Conservation (phyloP, 2,329 filamentous ascomycete species). For the Colletotrichum plurivorum region DNA sequence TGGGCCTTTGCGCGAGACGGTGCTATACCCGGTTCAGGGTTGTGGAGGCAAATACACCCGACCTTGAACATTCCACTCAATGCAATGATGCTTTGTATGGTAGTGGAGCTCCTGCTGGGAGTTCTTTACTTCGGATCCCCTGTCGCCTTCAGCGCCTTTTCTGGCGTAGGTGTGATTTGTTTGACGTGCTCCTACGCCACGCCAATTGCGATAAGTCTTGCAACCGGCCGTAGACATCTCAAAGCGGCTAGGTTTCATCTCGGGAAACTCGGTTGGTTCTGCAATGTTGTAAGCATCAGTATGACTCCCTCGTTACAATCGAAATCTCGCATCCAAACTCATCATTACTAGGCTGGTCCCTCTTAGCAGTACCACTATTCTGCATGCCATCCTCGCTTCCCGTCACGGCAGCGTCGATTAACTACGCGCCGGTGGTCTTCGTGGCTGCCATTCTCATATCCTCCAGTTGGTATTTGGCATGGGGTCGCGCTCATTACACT, state of each 20-base stretch:
- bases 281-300: constrained; percentile 77
- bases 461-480: too few relatives aligned
- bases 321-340: too few relatives aligned
- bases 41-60: constrained; percentile 73
- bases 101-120: constrained; percentile 73
- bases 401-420: too few relatives aligned
- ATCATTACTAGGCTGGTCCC: too few relatives aligned
- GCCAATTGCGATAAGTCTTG: constrained; percentile 75
- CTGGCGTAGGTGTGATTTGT: constrained; percentile 79
- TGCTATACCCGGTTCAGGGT: constrained; percentile 74
- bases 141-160: constrained; percentile 81
- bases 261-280: constrained; percentile 72
- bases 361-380: too few relatives aligned
- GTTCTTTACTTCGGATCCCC: constrained; percentile 78
- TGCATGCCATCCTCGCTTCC: too few relatives aligned
- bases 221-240: constrained; percentile 72
- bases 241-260: constrained; percentile 71
- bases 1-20: constrained; percentile 81
- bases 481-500: too few relatives aligned
- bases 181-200: constrained; percentile 77
- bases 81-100: constrained; percentile 80
- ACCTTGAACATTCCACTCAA: constrained; percentile 77
- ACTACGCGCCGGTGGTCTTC: too few relatives aligned
- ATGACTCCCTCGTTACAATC: constrained; percentile 33
- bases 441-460: too few relatives aligned